Percentiles rank a stretch among this genome's conserved stretches.
Evolutionary conservation across 371 early-diverging fungal species (phyloP).

Genomic region (Parasitella parasitica): DNA sequence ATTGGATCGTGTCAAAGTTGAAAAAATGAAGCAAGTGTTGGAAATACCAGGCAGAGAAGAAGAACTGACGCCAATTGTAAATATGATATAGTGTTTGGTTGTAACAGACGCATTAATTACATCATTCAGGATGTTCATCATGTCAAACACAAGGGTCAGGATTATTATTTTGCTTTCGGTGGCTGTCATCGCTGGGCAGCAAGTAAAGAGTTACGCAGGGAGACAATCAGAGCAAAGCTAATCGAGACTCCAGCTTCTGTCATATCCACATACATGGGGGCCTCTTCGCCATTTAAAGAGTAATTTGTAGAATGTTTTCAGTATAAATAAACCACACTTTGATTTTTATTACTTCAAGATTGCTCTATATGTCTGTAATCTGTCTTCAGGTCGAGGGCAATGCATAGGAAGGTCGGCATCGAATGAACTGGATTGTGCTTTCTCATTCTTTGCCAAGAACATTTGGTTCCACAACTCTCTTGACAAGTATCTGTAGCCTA

Average conservation of each 20-base stretch:
- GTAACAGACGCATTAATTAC: not conserved
- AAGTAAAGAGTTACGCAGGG: slow-evolving; percentile 39
- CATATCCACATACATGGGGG: slow-evolving; percentile 40
- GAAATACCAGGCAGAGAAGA: slow-evolving; percentile 25
- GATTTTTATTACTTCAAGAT: not conserved
- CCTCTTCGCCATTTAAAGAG: slow-evolving; percentile 44
- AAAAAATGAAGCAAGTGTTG: slow-evolving; percentile 34
- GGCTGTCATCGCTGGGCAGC: slow-evolving; percentile 57
- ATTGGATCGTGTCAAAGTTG: slow-evolving; percentile 44
- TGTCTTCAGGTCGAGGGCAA: slow-evolving; percentile 26
- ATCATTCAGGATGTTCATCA: slow-evolving; percentile 40
- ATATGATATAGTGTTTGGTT: not conserved
- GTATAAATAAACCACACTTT: too few species aligned
- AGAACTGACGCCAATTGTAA: slow-evolving; percentile 50
- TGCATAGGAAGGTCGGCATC: slow-evolving; percentile 12
- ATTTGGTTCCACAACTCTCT: slow-evolving; percentile 24
- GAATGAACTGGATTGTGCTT: not conserved
- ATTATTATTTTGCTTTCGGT: slow-evolving; percentile 52
- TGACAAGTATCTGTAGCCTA: slow-evolving; percentile 26
- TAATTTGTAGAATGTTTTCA: not conserved
- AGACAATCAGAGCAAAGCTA: slow-evolving; percentile 42
- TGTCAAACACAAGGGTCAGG: slow-evolving; percentile 36
- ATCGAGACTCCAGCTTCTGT: slow-evolving; percentile 44
- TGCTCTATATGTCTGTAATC: slow-evolving; percentile 13
- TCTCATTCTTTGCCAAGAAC: slow-evolving; percentile 1